Evolutionary conservation across 352 stramenopile species (phyloP), one percentile per base, ranked within the genome.

Genomic region (Phytophthora pistaciae): DNA sequence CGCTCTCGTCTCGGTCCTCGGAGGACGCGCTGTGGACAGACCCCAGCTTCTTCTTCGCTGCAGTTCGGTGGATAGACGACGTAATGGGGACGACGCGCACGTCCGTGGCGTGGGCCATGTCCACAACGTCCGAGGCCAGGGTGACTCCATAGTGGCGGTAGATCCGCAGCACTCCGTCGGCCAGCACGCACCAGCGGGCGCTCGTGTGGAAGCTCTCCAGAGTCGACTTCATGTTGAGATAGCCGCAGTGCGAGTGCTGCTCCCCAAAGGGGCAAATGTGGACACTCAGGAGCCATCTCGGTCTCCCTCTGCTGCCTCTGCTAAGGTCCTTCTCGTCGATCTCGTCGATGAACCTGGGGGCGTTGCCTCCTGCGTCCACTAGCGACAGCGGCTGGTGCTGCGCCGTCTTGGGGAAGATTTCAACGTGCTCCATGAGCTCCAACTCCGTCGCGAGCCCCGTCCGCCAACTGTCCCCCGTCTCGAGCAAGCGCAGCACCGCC

Each of bases 131-230:
- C 3, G 82, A 88, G 48, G 83, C 81, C 14, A 92, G 66, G 8
- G 83, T 92, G 9, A 93, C 83, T 25, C 86, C 84, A 48, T 88
- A 92, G 60, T 93, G 86, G n/a, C 86, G 79, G 49, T 93, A 93
- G 20, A 93, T 83, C 11, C 86, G 81, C 33, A 92, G 64, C 36
- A 83, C 58, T 29, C 84, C 80, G 55, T 92, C 84, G 4, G 84
- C 82, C 21, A 93, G 69, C 8, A 92, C 86, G 49, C 86, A 93
- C 86, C 86, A 93, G n/a, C 86, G 86, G 44, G 76, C 70, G 55
- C 78, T 91, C 13, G 82, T 77, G 55, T 90, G 84, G 49, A 88
- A 81, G 36, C 77, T 89, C 20, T 91, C 84, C 18, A 92, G 63
- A 49, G 85, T 82, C 55, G 78, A 84, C 60, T 92, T 93, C 60